Evolutionary conservation across 2,329 filamentous ascomycete species (phyloP).

Genomic region (Metarhizium anisopliae): DNA sequence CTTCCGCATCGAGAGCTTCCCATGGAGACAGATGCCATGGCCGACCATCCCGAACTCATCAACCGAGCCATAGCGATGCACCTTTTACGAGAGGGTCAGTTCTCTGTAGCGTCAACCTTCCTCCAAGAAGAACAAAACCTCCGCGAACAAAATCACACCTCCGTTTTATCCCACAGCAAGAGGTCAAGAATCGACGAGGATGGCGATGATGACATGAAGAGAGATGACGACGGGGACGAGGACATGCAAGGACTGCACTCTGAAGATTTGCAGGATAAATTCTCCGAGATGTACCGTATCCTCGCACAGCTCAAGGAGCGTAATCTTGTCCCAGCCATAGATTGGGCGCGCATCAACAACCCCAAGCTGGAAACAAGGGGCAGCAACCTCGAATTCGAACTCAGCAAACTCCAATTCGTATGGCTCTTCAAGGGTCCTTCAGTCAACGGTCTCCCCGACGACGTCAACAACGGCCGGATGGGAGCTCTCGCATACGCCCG

Average conservation of each 20-base stretch:
- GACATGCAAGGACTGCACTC: slow-evolving; percentile 19
- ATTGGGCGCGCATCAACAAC: slow-evolving; percentile 71
- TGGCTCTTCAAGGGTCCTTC: slow-evolving; percentile 67
- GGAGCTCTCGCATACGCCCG: slow-evolving; percentile 70
- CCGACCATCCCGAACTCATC: slow-evolving; percentile 65
- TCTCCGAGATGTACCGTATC: slow-evolving; percentile 85
- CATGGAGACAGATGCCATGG: slow-evolving; percentile 72
- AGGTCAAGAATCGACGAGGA: slow-evolving; percentile 19
- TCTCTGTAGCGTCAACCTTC: slow-evolving; percentile 78
- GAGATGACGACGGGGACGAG: slow-evolving; percentile 15
- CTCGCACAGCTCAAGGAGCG: slow-evolving; percentile 65
- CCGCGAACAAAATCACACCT: slow-evolving; percentile 11
- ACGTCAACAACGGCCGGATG: slow-evolving; percentile 43
- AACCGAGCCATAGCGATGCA: slow-evolving; percentile 97
- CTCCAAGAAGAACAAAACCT: slow-evolving; percentile 56
- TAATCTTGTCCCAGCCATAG: slow-evolving; percentile 75
- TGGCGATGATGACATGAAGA: slow-evolving; percentile 23
- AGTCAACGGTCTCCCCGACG: slow-evolving; percentile 46
- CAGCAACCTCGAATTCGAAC: slow-evolving; percentile 91
- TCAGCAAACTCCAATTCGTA: slow-evolving; percentile 81
- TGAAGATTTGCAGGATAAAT: slow-evolving; percentile 64
- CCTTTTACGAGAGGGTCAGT: slow-evolving; percentile 87
- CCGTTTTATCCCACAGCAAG: slow-evolving; percentile 7
- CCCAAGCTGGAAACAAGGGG: slow-evolving; percentile 66
- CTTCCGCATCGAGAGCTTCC: slow-evolving; percentile 52